Evolutionary conservation across 2,329 filamentous ascomycete species (phyloP), one percentile per base, ranked within the genome.

Genomic region (Colletotrichum sp.): DNA sequence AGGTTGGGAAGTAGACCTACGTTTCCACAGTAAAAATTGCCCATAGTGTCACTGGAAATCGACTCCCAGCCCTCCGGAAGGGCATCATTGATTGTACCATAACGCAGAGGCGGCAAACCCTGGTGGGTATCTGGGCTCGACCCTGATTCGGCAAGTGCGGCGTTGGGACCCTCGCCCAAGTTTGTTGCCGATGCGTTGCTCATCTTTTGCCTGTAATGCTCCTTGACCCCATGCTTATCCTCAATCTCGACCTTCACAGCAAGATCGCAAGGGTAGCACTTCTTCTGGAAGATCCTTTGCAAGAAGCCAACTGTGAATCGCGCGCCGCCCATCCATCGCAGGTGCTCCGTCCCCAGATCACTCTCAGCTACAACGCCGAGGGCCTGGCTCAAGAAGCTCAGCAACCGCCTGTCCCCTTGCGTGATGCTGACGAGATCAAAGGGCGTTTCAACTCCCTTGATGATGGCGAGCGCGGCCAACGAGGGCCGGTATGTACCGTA

Each of bases 21-120:
- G 83, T 98, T 99, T 77, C 97, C 97, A 36, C 93, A 94, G 85
- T 98, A 99, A 83, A 99, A 98, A 81, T 95, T 98, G 63, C 96
- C 96, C 71, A 99, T 87, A 34, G 93, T 95, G 77, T 97, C 92
- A 77, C 94, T 91, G 1, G 94, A 91, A 5, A 94, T 86, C 24
- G 94, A 86, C 76, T 94, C 89, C 96, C 97, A 99, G 61, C 91
- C 93, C 3, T 90, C 86, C 0, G 96, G 96, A 1, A 99, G 83
- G 18, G 93, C 89, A 79, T 98, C 95, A 67, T 92, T 91, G 74
- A 97, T 87, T 0, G 95, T 96, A 66, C 97, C 97, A 80, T 95
- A 98, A 80, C 91, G 90, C 48, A 99, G 87, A 8, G 90, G 83
- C 4, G 96, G 96, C 12, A 99, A 87, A 0, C 93, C 92, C 8